phyloP scores from a whole-genome alignment of 2,329 filamentous ascomycete species.

The Ophiostoma himal-ulmi region DNA sequence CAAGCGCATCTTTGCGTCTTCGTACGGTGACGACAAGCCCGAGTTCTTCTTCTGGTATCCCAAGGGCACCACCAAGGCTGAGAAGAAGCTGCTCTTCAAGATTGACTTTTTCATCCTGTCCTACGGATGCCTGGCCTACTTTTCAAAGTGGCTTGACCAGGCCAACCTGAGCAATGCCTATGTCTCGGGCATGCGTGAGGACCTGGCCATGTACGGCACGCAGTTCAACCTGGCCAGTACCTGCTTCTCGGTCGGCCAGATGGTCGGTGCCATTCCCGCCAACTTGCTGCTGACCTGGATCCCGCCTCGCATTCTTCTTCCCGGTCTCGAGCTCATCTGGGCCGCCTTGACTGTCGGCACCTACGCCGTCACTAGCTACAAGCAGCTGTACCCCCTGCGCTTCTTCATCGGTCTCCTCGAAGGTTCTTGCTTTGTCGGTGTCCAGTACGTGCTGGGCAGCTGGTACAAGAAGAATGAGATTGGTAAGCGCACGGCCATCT shows the following conservation, averaged over 20 bases:
- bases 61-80: slow-evolving; percentile 25
- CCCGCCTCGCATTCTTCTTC: slow-evolving; percentile 24
- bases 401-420: slow-evolving; percentile 51
- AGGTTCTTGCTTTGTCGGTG: slow-evolving; percentile 48
- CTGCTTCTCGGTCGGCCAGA: slow-evolving; percentile 28
- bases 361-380: slow-evolving; percentile 23
- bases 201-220: slow-evolving; percentile 39
- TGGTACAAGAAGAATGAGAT: slow-evolving; percentile 58
- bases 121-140: slow-evolving; percentile 30
- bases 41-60: slow-evolving; percentile 31
- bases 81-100: slow-evolving; percentile 32
- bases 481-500: slow-evolving; percentile 57
- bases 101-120: slow-evolving; percentile 32
- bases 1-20: slow-evolving; percentile 30
- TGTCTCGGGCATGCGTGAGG: slow-evolving; percentile 42
- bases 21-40: slow-evolving; percentile 27
- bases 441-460: slow-evolving; percentile 42
- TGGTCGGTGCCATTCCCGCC: slow-evolving; percentile 27
- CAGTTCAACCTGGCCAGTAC: slow-evolving; percentile 38
- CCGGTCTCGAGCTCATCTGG: slow-evolving; percentile 24
- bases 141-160: slow-evolving; percentile 31
- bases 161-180: slow-evolving; percentile 38
- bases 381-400: slow-evolving; percentile 42
- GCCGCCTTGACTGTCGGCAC: slow-evolving; percentile 27
- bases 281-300: slow-evolving; percentile 26